Conservation (phyloP, 371 early-diverging fungal genomes). For the Mortierella polycephala region DNA sequence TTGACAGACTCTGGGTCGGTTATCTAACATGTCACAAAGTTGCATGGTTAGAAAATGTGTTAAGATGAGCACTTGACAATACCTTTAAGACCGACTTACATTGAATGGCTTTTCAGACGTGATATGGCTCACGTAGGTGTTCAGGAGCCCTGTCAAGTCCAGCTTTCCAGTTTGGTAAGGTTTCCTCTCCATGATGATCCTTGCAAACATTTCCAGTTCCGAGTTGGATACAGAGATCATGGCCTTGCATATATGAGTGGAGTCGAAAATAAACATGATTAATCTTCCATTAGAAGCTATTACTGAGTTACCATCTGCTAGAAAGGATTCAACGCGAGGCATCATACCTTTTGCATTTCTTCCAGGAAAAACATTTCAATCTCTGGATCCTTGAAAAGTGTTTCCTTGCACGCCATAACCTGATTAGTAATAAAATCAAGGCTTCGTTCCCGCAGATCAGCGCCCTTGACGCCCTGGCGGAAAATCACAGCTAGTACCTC, state of each 20-base stretch:
- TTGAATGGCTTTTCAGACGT: constrained; percentile 37
- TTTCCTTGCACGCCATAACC: constrained; percentile 20
- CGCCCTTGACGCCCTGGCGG: constrained; percentile 39
- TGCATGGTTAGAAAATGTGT: neutral
- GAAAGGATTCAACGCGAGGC: too few relatives aligned
- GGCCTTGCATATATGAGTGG: constrained; percentile 6
- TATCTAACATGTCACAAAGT: constrained; percentile 9
- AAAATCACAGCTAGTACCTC: constrained; percentile 49
- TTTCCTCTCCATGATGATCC: constrained; percentile 45
- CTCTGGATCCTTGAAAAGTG: constrained; percentile 38
- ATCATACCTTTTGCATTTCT: constrained; percentile 49
- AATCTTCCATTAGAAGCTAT: too few relatives aligned
- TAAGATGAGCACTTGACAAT: neutral
- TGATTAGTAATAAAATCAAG: constrained; percentile 43
- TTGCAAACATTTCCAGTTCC: constrained; percentile 38
- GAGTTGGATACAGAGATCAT: constrained; percentile 38
- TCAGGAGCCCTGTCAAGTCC: constrained; percentile 24
- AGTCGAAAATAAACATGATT: too few relatives aligned
- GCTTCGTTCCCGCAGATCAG: constrained; percentile 31
- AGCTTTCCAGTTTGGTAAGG: constrained; percentile 32
- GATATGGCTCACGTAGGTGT: constrained; percentile 29
- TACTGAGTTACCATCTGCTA: too few relatives aligned
- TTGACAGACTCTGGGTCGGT: constrained; percentile 34
- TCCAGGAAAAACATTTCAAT: constrained; percentile 43
- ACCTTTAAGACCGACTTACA: constrained; percentile 12